These are phyloP conservation scores for Nicotiana paniculata DNA, from an alignment of 257 asterid species.

Conservation along the genomic window DNA sequence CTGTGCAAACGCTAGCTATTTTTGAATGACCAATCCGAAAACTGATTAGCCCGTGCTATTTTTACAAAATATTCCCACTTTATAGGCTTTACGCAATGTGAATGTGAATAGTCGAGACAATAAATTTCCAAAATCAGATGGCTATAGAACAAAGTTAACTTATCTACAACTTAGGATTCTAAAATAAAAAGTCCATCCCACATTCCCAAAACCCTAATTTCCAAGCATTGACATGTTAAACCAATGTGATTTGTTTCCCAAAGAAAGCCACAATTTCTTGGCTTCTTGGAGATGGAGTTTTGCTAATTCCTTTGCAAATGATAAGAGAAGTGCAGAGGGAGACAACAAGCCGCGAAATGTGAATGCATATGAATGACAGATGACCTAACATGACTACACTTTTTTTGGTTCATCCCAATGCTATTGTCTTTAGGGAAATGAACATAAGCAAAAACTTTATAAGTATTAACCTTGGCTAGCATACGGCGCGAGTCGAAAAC, in stretches of 20 bases:
- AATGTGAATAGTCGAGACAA: too few relatives aligned
- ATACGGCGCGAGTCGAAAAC: too few relatives aligned
- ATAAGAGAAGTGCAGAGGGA: constrained; percentile 3
- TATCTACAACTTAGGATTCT: constrained; percentile 44
- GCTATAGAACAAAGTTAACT: background rate
- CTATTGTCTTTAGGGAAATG: constrained; percentile 34
- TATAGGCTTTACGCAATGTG: too few relatives aligned
- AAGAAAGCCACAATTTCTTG: constrained; percentile 33
- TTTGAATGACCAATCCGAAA: too few relatives aligned
- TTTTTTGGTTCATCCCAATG: constrained; percentile 23
- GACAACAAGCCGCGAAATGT: constrained; percentile 6
- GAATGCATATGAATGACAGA: constrained; percentile 21
- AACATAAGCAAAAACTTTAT: constrained; percentile 4
- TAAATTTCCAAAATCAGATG: too few relatives aligned
- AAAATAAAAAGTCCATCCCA: background rate
- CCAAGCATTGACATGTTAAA: constrained; percentile 1
- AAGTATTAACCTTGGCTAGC: too few relatives aligned
- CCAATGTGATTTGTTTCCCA: constrained; percentile 26
- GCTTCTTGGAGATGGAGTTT: constrained; percentile 49
- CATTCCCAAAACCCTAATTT: background rate
- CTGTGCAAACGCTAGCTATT: too few relatives aligned
- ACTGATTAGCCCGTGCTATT: too few relatives aligned
- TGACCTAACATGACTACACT: constrained; percentile 22
- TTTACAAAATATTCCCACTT: too few relatives aligned
- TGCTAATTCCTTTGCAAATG: constrained; percentile 17